A percentile compares a stretch with the other conserved stretches of the same genome.
phyloP scores from a whole-genome alignment of 2,329 filamentous ascomycete species.

The Fusarium agapanthi region DNA sequence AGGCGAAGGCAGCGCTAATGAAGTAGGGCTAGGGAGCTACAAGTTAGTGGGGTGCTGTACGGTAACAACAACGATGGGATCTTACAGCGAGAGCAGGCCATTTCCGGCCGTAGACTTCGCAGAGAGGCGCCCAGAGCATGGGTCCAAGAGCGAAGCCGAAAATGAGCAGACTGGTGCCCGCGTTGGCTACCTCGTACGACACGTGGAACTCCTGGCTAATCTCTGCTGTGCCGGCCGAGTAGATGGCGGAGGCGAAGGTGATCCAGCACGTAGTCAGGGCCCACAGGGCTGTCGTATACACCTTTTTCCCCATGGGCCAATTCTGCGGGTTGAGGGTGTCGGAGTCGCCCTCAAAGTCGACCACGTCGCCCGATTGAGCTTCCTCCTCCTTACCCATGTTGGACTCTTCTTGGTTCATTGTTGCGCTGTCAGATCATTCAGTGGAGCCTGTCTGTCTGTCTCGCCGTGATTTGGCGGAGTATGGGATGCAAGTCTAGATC shows the following conservation, averaged over 20 bases:
- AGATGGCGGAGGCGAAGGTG: neutral
- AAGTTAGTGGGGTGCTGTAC: too few relatives aligned
- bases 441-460: neutral
- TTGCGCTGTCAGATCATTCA: neutral
- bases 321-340: neutral
- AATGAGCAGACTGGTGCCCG: slow-evolving; percentile 13
- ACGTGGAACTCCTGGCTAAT: slow-evolving; percentile 6
- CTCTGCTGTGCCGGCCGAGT: slow-evolving; percentile 8
- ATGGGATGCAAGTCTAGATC: neutral
- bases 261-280: neutral
- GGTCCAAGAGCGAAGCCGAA: slow-evolving; percentile 66
- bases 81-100: neutral
- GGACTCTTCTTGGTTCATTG: neutral
- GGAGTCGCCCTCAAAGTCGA: neutral
- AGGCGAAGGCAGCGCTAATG: neutral
- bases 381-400: neutral
- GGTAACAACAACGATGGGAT: neutral
- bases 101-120: slow-evolving; percentile 72
- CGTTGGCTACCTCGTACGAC: slow-evolving; percentile 6
- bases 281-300: neutral
- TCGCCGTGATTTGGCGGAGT: neutral
- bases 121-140: slow-evolving; percentile 77
- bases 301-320: neutral
- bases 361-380: neutral
- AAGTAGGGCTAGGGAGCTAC: neutral